These are phyloP conservation scores for Dictyostelium purpureum DNA, from an alignment of 78 protist genomes.

Conservation along the genomic window DNA sequence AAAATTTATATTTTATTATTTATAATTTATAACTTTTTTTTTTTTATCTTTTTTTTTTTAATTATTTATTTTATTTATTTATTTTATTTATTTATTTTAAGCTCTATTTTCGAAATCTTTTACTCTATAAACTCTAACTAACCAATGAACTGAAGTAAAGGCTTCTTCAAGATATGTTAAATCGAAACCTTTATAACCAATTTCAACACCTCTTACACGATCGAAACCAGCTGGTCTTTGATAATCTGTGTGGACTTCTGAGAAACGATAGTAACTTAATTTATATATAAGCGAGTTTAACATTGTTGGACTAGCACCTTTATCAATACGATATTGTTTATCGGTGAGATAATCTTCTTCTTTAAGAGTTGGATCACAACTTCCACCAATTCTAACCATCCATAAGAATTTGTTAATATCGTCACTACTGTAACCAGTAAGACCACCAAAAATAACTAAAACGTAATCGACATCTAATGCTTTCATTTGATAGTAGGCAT, in stretches of 20 bases:
- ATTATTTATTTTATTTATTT: neutral
- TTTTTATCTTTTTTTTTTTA: neutral
- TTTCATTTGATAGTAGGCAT: slow-evolving; percentile 87
- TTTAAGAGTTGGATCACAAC: slow-evolving; percentile 44
- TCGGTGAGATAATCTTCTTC: slow-evolving; percentile 91
- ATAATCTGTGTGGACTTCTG: slow-evolving; percentile 87
- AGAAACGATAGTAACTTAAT: slow-evolving; percentile 96
- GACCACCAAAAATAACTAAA: slow-evolving; percentile 98
- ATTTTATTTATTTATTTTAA: slow-evolving; percentile 10
- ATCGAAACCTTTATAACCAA: slow-evolving; percentile 93
- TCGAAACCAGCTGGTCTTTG: slow-evolving; percentile 95
- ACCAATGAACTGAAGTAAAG: slow-evolving; percentile 98
- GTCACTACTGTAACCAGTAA: slow-evolving; percentile 96
- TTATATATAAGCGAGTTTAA: slow-evolving; percentile 95
- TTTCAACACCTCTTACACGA: slow-evolving; percentile 93
- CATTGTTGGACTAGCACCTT: slow-evolving; percentile 87
- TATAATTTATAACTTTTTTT: no score
- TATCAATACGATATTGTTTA: slow-evolving; percentile 90
- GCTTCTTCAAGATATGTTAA: slow-evolving; percentile 96
- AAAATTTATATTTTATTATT: no score
- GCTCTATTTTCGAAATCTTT: slow-evolving; percentile 83
- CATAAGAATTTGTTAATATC: slow-evolving; percentile 98
- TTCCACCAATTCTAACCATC: slow-evolving; percentile 97
- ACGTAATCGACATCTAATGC: slow-evolving; percentile 98
- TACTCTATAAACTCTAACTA: slow-evolving; percentile 98